Conservation (phyloP, 2,329 filamentous ascomycete genomes). For the Penicillium thymicola region DNA sequence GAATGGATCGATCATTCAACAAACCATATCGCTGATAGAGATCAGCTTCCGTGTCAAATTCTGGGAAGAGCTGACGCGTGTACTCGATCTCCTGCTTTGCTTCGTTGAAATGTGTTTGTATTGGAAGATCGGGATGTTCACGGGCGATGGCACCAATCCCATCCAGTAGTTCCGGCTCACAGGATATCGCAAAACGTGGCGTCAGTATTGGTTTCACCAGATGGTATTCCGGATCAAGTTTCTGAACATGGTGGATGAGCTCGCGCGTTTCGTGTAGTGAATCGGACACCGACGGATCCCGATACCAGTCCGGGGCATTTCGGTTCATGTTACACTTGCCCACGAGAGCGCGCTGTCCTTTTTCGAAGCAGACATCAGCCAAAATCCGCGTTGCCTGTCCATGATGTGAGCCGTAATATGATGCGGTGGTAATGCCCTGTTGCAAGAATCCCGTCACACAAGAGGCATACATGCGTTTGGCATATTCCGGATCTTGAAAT, state of each 20-base stretch:
- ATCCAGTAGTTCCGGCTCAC: slow-evolving; percentile 52
- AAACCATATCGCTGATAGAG: slow-evolving; percentile 57
- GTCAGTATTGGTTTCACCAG: slow-evolving; percentile 55
- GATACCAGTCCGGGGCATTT: slow-evolving; percentile 51
- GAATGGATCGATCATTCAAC: slow-evolving; percentile 55
- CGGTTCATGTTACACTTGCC: slow-evolving; percentile 41
- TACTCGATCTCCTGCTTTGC: slow-evolving; percentile 58
- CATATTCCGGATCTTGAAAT: slow-evolving; percentile 55
- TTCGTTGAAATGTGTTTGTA: slow-evolving; percentile 68
- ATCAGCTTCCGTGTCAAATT: slow-evolving; percentile 56
- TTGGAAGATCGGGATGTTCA: slow-evolving; percentile 49
- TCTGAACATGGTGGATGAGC: slow-evolving; percentile 50
- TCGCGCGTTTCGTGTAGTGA: slow-evolving; percentile 51
- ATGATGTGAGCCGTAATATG: slow-evolving; percentile 37
- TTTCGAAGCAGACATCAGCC: slow-evolving; percentile 31
- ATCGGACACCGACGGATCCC: slow-evolving; percentile 46
- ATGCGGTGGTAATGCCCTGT: slow-evolving; percentile 46
- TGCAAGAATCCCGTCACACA: slow-evolving; percentile 58
- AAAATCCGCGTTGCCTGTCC: slow-evolving; percentile 31
- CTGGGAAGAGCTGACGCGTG: slow-evolving; percentile 56
- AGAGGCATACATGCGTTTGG: slow-evolving; percentile 49
- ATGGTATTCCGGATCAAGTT: slow-evolving; percentile 43
- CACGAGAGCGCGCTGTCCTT: slow-evolving; percentile 36
- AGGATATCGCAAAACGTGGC: slow-evolving; percentile 61
- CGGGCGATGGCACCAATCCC: slow-evolving; percentile 56